Percentiles rank a stretch among this genome's conserved stretches.
These are phyloP conservation scores for Sclerotinia sclerotiorum DNA, from an alignment of 2,329 filamentous ascomycete species.

Conservation along the genomic window DNA sequence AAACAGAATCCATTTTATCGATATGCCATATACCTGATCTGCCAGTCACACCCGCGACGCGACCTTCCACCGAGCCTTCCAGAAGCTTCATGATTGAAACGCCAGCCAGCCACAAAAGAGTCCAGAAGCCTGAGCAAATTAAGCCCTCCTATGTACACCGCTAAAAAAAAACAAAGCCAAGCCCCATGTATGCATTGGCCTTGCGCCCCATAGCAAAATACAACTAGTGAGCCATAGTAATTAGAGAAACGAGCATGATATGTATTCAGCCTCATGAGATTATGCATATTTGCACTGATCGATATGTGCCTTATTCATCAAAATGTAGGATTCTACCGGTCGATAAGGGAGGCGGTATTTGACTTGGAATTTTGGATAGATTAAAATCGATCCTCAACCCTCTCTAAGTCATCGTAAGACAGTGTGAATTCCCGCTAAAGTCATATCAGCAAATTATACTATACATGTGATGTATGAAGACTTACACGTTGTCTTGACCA, in stretches of 20 bases:
- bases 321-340: not conserved
- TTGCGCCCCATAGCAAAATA: conserved; percentile 21
- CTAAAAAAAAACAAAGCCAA: conserved; percentile 29
- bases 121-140: conserved; percentile 15
- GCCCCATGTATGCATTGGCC: conserved; percentile 24
- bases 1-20: not conserved
- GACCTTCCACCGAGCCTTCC: not conserved
- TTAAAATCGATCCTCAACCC: conserved; percentile 37
- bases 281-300: conserved; percentile 6
- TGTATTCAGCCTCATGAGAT: conserved; percentile 1
- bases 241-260: conserved; percentile 9
- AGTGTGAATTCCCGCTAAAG: conserved; percentile 59
- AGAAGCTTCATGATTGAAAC: conserved; percentile 13
- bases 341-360: not conserved
- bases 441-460: conserved; percentile 7
- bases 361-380: not conserved
- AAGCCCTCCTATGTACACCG: conserved; percentile 15
- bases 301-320: conserved; percentile 6
- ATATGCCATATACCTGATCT: conserved; percentile 5
- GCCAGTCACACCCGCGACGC: not conserved
- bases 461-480: conserved; percentile 24
- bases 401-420: conserved; percentile 62
- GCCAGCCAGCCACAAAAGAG: conserved; percentile 17
- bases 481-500: conserved; percentile 65
- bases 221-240: conserved; percentile 17